Base-by-base conservation (phyloP, 306 rosid genomes). In the Fragaria nilgerrensis region DNA sequence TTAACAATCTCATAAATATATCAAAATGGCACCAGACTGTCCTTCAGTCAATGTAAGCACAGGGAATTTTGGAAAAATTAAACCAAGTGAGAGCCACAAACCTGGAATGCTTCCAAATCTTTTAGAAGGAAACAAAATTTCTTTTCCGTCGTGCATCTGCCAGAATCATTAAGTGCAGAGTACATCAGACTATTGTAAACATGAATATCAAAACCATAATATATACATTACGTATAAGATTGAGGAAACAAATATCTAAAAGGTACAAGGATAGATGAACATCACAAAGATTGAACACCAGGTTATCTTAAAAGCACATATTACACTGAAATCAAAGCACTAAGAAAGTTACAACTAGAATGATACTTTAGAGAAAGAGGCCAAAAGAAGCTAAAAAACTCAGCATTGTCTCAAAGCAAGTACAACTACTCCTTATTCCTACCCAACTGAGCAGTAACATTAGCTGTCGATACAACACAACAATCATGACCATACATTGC, bases 51-150 rank as follows among this genome's bases (percentile, higher is more conserved):
- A 45, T 67, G 5, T 48, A 74, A 59, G 27, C 34, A 66, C 47
- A 32, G 11, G 53, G 17, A 9, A 22, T 67, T 29, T 37, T 50
- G 39, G 20, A 12, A 32, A 75, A 73, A 61, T 68, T 79, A 72
- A 64, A 6, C 39, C 8, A 83, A 75, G 71, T 82, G 69, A 62
- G 79, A 80, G 68, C 68, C 39, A 76, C 90, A 61, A 77, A 95
- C 99, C 99, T 85, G 98, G 94, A 85, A 96, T 81, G 47, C 66
- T 56, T 71, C 99, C 98, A 68, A 96, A 76, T 83, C 89, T 85
- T 86, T 96, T 96, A 66, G 48, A 78, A 37, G 82, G 72, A 79
- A 70, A 44, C 84, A 96, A 69, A 70, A 83, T 80, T 82, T 89
- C 97, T 9, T 82, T 81, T 37, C 44, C 68, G 72, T 78, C 79